Percentiles rank a stretch among this genome's conserved stretches.
Conservation (phyloP, 208 protist species). For the Polymyxa betae region DNA sequence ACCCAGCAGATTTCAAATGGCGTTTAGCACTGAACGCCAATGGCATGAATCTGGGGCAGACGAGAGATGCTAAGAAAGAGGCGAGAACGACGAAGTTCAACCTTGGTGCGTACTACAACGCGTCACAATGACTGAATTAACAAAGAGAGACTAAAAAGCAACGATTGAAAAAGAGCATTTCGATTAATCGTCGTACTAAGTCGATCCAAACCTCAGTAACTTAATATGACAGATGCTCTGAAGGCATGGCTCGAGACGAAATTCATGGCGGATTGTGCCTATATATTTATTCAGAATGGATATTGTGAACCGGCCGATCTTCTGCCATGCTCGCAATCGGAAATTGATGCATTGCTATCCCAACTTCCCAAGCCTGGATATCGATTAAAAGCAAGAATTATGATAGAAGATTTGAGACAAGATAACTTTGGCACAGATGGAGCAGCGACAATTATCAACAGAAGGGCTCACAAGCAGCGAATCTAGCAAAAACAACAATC, state of each 20-base stretch:
- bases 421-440: neutral
- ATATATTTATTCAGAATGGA: conserved; percentile 3
- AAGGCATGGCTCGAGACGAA: neutral
- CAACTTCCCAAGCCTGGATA: neutral
- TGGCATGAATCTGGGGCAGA: too few relatives aligned
- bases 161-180: too few relatives aligned
- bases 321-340: neutral
- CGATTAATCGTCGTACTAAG: neutral
- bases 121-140: too few relatives aligned
- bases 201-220: neutral
- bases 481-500: neutral
- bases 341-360: neutral
- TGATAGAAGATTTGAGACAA: conserved; percentile 8
- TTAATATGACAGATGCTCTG: neutral
- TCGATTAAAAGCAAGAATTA: neutral
- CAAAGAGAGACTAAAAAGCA: too few relatives aligned
- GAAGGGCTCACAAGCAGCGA: neutral
- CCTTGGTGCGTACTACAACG: too few relatives aligned
- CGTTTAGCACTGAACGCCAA: too few relatives aligned
- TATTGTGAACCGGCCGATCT: conserved; percentile 3
- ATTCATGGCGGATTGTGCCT: neutral
- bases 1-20: too few relatives aligned
- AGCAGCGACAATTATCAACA: neutral
- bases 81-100: too few relatives aligned
- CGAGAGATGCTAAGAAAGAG: too few relatives aligned